Conservation (phyloP, 129 eudicot species). For the Escallonia rubra region DNA sequence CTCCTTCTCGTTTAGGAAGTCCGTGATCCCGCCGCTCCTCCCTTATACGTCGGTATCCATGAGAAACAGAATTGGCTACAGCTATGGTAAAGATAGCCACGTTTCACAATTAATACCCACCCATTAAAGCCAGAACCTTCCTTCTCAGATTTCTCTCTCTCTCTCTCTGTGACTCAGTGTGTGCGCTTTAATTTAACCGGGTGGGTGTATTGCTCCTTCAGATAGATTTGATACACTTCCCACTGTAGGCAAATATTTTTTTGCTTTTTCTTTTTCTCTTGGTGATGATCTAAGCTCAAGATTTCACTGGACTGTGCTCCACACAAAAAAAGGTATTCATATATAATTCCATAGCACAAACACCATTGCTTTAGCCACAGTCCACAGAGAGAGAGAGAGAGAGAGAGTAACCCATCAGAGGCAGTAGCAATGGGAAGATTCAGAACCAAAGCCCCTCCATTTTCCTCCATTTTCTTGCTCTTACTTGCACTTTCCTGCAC, state of each 20-base stretch:
- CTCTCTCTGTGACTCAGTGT: neutral
- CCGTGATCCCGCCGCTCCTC: too few relatives aligned
- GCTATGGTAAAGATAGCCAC: too few relatives aligned
- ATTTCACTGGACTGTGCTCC: neutral
- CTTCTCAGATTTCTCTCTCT: neutral
- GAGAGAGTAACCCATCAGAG: too few relatives aligned
- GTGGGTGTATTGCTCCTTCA: too few relatives aligned
- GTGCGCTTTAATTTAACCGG: too few relatives aligned
- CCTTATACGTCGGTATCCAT: too few relatives aligned
- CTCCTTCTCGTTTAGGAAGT: too few relatives aligned
- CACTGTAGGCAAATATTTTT: too few relatives aligned
- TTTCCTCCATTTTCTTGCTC: constrained; percentile 33
- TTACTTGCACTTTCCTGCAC: constrained; percentile 32
- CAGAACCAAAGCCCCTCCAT: constrained; percentile 16
- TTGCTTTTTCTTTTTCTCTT: too few relatives aligned
- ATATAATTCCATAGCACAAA: neutral
- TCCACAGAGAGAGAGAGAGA: neutral
- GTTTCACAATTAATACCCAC: too few relatives aligned
- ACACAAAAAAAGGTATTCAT: neutral
- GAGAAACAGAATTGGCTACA: too few relatives aligned
- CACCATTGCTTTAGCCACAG: neutral
- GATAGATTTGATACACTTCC: too few relatives aligned
- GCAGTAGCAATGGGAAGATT: constrained; percentile 10
- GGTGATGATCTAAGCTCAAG: neutral
- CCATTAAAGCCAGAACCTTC: neutral